Conservation (phyloP, 352 stramenopile species). For the Globisporangium perplexum region DNA sequence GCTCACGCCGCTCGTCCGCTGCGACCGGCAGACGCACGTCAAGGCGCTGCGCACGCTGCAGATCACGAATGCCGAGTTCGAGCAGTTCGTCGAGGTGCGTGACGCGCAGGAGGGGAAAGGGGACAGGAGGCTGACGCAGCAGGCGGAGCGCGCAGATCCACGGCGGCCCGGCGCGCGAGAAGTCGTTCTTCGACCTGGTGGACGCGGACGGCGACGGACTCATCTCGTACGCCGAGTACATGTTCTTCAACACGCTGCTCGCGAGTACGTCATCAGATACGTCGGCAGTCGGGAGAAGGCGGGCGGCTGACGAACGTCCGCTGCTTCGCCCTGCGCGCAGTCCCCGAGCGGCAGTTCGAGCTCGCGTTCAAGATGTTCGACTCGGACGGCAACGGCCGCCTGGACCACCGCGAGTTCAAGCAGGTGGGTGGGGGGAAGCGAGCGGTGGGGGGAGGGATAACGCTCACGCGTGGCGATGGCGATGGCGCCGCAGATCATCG, state of each 20-base stretch:
- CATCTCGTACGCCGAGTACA: conserved; percentile 88
- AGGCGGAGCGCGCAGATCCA: conserved; percentile 26
- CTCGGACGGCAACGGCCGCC: conserved; percentile 64
- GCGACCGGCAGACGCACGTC: conserved; percentile 50
- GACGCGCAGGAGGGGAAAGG: not conserved
- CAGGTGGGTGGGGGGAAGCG: conserved; percentile 28
- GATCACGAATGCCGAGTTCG: conserved; percentile 80
- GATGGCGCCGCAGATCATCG: conserved; percentile 55
- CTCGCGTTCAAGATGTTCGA: conserved; percentile 91
- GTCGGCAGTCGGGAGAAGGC: no score
- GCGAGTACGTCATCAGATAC: conserved; percentile 39
- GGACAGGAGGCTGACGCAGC: not conserved
- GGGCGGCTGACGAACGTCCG: no score
- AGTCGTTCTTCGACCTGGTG: conserved; percentile 83
- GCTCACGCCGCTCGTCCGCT: not conserved
- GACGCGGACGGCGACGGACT: conserved; percentile 83
- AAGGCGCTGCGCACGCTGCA: conserved; percentile 65
- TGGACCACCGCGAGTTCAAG: conserved; percentile 85
- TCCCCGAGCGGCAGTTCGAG: conserved; percentile 82
- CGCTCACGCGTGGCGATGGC: not conserved
- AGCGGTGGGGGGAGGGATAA: no score
- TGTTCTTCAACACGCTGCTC: conserved; percentile 87
- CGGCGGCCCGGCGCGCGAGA: conserved; percentile 43
- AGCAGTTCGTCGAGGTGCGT: conserved; percentile 61
- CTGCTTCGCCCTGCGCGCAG: conserved; percentile 18